These are phyloP conservation scores for Globisporangium parvum DNA, from an alignment of 352 stramenopile genomes.

Conservation along the genomic window DNA sequence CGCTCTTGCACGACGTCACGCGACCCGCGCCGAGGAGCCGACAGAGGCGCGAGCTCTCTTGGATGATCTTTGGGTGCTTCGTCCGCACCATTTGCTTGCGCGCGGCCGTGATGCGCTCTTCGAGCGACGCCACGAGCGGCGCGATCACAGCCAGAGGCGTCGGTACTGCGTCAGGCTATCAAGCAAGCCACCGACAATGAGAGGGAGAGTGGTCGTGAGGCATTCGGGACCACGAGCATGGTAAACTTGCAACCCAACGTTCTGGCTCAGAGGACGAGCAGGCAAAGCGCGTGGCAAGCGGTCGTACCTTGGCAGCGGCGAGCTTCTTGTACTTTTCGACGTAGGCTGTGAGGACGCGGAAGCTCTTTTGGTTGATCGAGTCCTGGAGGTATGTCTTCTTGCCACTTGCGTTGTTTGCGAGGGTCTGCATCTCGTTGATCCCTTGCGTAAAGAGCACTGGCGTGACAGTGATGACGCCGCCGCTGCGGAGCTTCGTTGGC, in stretches of 20 bases:
- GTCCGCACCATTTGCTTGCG: slow-evolving; percentile 69
- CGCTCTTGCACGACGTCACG: slow-evolving; percentile 93
- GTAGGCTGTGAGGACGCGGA: slow-evolving; percentile 47
- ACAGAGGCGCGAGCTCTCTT: slow-evolving; percentile 34
- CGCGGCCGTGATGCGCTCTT: slow-evolving; percentile 42
- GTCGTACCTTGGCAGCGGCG: slow-evolving; percentile 26
- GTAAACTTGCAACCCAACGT: no score
- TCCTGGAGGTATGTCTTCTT: slow-evolving; percentile 72
- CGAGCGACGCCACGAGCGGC: slow-evolving; percentile 38
- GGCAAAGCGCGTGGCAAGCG: not conserved
- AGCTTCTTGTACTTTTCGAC: slow-evolving; percentile 60
- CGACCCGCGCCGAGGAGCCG: slow-evolving; percentile 85
- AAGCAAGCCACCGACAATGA: slow-evolving; percentile 1
- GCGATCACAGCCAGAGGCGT: slow-evolving; percentile 35
- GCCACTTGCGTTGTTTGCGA: slow-evolving; percentile 61
- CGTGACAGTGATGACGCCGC: slow-evolving; percentile 45
- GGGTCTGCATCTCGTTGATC: slow-evolving; percentile 80
- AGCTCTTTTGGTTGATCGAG: slow-evolving; percentile 72
- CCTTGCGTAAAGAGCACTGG: slow-evolving; percentile 70
- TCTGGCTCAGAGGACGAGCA: not conserved
- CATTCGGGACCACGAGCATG: not conserved
- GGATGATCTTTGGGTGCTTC: slow-evolving; percentile 34
- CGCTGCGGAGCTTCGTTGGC: slow-evolving; percentile 37
- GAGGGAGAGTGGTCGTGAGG: not conserved
- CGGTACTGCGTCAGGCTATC: slow-evolving; percentile 34